phyloP scores from a whole-genome alignment of 1,284 basidiomycete genomes.

The Cerrena zonata region DNA sequence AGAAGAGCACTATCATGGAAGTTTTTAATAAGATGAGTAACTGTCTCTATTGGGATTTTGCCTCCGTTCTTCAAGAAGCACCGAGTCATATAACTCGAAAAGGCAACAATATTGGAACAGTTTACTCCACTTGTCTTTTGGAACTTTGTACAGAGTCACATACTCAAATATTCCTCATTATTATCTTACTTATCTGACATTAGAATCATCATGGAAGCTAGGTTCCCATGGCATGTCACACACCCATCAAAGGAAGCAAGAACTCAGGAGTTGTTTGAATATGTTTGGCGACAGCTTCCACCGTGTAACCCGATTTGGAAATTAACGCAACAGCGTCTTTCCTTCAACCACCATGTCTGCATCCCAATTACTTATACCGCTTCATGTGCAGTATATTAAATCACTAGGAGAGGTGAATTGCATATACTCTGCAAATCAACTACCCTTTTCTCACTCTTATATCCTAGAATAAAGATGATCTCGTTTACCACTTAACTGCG shows the following conservation, averaged over 20 bases:
- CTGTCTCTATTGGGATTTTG: background rate
- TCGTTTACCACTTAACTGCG: constrained; percentile 89
- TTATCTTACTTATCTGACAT: too few species aligned
- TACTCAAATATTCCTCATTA: too few species aligned
- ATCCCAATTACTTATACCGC: constrained; percentile 16
- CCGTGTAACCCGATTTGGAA: background rate
- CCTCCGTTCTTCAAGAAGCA: background rate
- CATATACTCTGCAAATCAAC: background rate
- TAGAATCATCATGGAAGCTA: too few species aligned
- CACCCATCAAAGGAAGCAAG: too few species aligned
- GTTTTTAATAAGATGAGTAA: background rate
- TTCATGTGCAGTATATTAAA: constrained; percentile 30
- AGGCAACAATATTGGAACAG: background rate
- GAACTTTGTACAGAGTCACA: too few species aligned
- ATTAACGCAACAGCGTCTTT: background rate
- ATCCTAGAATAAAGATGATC: constrained; percentile 72
- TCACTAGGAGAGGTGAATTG: constrained; percentile 24
- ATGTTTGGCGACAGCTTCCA: background rate
- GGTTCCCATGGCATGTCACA: too few species aligned
- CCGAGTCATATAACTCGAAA: background rate
- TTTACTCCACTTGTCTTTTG: too few species aligned
- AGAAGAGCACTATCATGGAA: too few species aligned
- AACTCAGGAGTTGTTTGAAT: background rate
- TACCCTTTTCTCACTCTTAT: background rate
- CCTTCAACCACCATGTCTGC: background rate